These are phyloP conservation scores for Colletotrichum theobromicola DNA, from an alignment of 2,329 filamentous ascomycete species.

Conservation along the genomic window DNA sequence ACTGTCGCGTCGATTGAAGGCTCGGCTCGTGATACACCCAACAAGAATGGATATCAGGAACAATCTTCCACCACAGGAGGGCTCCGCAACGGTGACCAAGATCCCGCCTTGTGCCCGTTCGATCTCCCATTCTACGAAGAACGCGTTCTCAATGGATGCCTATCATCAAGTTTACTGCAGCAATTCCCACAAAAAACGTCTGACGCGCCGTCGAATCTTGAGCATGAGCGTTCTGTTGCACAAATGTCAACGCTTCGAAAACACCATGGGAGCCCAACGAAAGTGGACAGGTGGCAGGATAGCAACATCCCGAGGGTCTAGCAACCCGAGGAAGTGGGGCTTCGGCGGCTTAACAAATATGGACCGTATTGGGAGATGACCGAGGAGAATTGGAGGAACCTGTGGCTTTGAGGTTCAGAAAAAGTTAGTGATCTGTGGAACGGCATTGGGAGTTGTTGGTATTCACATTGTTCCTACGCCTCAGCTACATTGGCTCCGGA, in stretches of 20 bases:
- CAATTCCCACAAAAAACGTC: background rate
- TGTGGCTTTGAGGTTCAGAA: background rate
- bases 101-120: background rate
- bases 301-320: background rate
- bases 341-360: background rate
- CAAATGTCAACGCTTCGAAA: background rate
- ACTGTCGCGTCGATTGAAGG: background rate
- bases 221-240: background rate
- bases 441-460: background rate
- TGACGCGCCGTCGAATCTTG: background rate
- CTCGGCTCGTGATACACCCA: background rate
- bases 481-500: background rate
- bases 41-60: background rate
- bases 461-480: background rate
- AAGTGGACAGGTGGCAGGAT: background rate
- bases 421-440: background rate
- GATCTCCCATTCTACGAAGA: background rate
- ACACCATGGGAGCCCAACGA: background rate
- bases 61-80: background rate
- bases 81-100: background rate
- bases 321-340: background rate
- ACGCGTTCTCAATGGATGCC: background rate
- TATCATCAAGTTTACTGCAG: background rate
- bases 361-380: background rate
- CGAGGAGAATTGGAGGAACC: background rate